Evolutionary conservation across 2,329 filamentous ascomycete genomes (phyloP).

Genomic region (Pyrenophora seminiperda): DNA sequence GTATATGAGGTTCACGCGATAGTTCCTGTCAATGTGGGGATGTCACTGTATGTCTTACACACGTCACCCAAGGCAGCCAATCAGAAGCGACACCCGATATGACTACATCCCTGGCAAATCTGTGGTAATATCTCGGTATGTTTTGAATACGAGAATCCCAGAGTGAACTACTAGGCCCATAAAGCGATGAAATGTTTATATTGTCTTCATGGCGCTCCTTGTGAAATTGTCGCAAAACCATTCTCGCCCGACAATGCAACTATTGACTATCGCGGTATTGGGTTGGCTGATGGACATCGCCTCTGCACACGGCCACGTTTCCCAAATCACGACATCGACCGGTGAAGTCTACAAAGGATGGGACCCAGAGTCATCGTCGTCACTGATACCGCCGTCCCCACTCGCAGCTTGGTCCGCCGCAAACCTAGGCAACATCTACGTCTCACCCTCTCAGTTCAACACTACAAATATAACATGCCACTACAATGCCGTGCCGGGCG

Average conservation of each 20-base stretch:
- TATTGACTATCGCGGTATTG: background rate
- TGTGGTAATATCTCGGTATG: background rate
- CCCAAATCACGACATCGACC: conserved; percentile 26
- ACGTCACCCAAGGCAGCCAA: background rate
- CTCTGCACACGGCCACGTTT: conserved; percentile 29
- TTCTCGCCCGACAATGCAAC: background rate
- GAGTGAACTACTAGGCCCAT: background rate
- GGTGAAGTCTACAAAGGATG: conserved; percentile 29
- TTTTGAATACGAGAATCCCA: background rate
- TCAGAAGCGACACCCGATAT: background rate
- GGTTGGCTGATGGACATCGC: background rate
- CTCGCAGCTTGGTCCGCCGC: conserved; percentile 32
- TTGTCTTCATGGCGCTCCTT: background rate
- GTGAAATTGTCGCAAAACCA: background rate
- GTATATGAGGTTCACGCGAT: no score
- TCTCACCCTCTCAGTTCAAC: conserved; percentile 30
- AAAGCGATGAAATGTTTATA: background rate
- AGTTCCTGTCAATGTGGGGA: no score
- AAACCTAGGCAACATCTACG: conserved; percentile 34
- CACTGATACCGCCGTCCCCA: conserved; percentile 5
- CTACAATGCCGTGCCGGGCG: conserved; percentile 57
- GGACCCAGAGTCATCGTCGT: conserved; percentile 24
- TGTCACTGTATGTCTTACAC: background rate
- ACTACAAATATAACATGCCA: conserved; percentile 62
- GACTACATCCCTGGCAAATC: conserved; percentile 1